Evolutionary conservation across 352 stramenopile genomes (phyloP), one percentile per base, ranked within the genome.

Genomic region (Phytophthora colocasiae): DNA sequence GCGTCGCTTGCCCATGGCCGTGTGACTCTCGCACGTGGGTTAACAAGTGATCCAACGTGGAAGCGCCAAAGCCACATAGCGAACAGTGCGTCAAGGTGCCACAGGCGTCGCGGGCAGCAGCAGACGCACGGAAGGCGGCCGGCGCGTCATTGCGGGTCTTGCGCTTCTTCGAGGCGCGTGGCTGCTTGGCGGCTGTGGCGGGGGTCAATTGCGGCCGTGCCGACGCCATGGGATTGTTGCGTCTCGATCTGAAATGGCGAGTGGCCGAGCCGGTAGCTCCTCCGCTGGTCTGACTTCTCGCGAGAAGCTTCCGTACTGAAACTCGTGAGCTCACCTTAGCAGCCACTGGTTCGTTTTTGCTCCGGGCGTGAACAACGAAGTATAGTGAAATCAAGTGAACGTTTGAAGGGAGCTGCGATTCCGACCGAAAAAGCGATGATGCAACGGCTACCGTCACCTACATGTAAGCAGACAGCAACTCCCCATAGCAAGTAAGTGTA

Each of bases 81-180:
- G 63, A 72, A 52, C 79, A 85, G 47, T 54, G 67, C 40, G 77
- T 55, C 1, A 61, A 53, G 26, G 12, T 50, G 12, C 45, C 45
- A 6, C 50, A 43, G 46, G 64, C 19, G 6, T 66, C 53, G 1
- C 54, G 34, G 24, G 41, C 26, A 27, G 57, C 57, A 34, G 54
- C 27, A 58, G 60, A 49, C 22, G 59, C 40, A 51, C 47, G 61
- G 39, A 63, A 67, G 27, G 31, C 22, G 67, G 66, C 51, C 63
- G 59, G 57, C 22, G 50, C 59, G 38, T 69, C 56, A 43, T 29
- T 62, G 36, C 38, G 57, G 41, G 47, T 78, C 71, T 89, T 89
- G 65, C 84, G 81, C 70, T 90, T 92, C 71, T 90, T 90, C 49
- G 47, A 31, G 38, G 58, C n/a, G 55, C 49, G 58, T 12, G 41